Evolutionary conservation across 345 rosid species (phyloP), one percentile per base, ranked within the genome.

Genomic region (Lenwebbia sp.): DNA sequence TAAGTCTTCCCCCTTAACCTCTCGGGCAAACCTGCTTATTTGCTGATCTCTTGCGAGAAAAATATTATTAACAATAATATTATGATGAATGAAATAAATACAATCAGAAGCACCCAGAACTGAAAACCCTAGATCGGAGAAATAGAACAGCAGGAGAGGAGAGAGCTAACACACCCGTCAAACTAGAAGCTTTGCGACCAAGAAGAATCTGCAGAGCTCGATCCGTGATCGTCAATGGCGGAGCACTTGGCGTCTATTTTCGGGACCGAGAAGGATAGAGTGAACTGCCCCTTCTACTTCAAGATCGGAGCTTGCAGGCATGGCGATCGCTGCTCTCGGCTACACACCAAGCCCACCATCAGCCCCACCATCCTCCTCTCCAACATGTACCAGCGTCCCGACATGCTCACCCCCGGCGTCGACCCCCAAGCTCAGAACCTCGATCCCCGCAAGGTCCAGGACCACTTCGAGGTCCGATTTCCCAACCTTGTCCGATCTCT

Each of bases 1-100:
- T 95, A 94, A 93, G 98, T 93, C 96, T 92, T 90, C 98, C 98
- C 96, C 95, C 97, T 96, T 94, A 93, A 93, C 96, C 98, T 84
- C 98, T 94, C 96, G 96, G 98, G 98, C 95, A 94, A 94, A 96
- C 95, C 98, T 94, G 92, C 92, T 0, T n/a, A 4, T 65, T 5
- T 1, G 78, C 5, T 0, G 1, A 1, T 1, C 22, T 8, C 17
- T 1, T 19, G 13, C 23, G 1, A 28, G 3, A 4, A 62, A 65
- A 15, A 4, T 2, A 1, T 17, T 17, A 30, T 30, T 30, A 30
- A 7, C 2, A 7, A 65, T 1, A 52, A 52, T 7, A 0, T 15
- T 30, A 1, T 0, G 1, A 30, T 0, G 41, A 4, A 17, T 17
- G 21, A 65, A 30, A 65, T 65, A 65, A 30, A 65, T 65, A 65